Evolutionary conservation across 345 rosid genomes (phyloP).

Genomic region (Eutrema yunnanense): DNA sequence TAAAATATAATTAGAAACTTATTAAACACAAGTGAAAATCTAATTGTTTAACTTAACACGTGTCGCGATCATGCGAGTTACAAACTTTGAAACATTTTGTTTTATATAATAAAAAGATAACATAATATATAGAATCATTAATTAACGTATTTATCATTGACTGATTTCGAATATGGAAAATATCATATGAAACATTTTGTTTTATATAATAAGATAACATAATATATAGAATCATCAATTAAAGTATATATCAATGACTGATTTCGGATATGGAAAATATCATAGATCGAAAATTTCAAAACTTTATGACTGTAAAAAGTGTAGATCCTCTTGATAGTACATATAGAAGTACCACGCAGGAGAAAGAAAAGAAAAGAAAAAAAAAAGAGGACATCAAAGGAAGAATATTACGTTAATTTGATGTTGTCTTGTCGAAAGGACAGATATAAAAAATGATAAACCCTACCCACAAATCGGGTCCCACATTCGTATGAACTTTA

Average conservation of each 20-base stretch:
- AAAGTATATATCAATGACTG: too few relatives aligned
- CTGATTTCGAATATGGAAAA: too few relatives aligned
- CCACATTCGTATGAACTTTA: slow-evolving; percentile 8
- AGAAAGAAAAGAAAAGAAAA: background rate
- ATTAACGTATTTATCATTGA: too few relatives aligned
- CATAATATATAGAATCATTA: too few relatives aligned
- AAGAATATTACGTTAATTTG: slow-evolving; percentile 5
- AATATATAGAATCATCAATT: background rate
- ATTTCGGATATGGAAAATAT: background rate
- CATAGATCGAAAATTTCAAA: background rate
- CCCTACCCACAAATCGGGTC: slow-evolving; percentile 10
- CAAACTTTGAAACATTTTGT: too few relatives aligned
- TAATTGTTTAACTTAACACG: too few relatives aligned
- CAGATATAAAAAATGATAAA: background rate
- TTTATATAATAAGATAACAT: background rate
- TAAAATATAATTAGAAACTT: too few relatives aligned
- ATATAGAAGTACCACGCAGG: background rate
- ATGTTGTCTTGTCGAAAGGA: slow-evolving; percentile 8
- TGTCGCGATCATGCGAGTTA: too few relatives aligned
- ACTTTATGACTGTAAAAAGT: background rate
- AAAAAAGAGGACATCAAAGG: too few relatives aligned
- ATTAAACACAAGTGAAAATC: too few relatives aligned
- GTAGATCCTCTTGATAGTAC: background rate
- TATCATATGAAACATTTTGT: too few relatives aligned
- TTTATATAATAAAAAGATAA: too few relatives aligned